Evolutionary conservation across 768 basidiomycete genomes (phyloP), one percentile per base, ranked within the genome.

Genomic region (Auricularia sp.): DNA sequence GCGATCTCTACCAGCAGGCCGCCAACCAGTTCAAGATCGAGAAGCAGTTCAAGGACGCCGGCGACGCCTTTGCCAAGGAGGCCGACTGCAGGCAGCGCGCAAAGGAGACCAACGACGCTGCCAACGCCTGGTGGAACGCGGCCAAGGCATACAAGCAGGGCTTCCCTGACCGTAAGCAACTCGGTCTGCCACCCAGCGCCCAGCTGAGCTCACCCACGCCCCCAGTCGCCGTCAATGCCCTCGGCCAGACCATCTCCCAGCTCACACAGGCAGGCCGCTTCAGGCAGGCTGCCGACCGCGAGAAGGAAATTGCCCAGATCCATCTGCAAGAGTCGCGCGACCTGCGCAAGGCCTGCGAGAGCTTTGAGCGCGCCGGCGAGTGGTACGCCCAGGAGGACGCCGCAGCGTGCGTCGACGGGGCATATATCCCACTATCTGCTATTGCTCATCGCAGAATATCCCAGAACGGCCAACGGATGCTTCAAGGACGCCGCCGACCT

Each of bases 321-420:
- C 88, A 93, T 76, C 82, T 93, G n/a, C 87, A 91, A 67, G 90
- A 93, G 68, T 77, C 80, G 53, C 79, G 86, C 69, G 90, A 97
- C 74, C 77, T 95, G 36, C 83, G 83, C 14, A 89, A 87, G 70
- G 94, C 94, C 63, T 91, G 92, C 71, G 93, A 98, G 65, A 93
- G 91, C 76, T 93, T 87, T 70, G 88, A 88, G 72, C 81, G 89
- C 61, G 97, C 97, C 12, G 96, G 87, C 33, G 94, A 99, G 51
- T 96, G 96, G 93, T 98, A 99, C 78, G 81, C 87, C n/a, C 89
- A 93, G 70, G 97, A 99, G 76, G 97, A 98, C 78, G 94, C 97
- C 12, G 82, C 85, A 67, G 94, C 96, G 96, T 97, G 78, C 74
- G 92, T 79, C 12, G 33, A n/a, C 3, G 64, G 3, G 54, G 33